phyloP scores from a whole-genome alignment of 768 basidiomycete species.

The Naganishia randhawae region DNA sequence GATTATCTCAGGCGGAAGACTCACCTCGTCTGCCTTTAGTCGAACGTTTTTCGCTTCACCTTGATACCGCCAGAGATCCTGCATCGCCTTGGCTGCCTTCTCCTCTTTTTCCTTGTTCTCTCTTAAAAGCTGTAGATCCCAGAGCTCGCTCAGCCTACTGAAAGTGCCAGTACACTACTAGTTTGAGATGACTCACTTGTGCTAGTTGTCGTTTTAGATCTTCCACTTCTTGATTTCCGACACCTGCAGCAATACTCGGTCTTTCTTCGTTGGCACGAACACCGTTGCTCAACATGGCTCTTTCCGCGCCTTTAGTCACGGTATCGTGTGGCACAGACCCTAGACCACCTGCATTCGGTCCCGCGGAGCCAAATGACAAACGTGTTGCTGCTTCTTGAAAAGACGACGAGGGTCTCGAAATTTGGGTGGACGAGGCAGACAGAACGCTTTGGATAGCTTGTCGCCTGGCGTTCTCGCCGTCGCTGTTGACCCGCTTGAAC shows the following conservation, averaged over 20 bases:
- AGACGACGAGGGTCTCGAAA: not conserved
- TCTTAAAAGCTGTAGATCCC: constrained; percentile 55
- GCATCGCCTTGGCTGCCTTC: constrained; percentile 56
- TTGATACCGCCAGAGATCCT: constrained; percentile 60
- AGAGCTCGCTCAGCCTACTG: not conserved
- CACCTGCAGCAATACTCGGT: constrained; percentile 64
- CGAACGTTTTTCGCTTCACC: constrained; percentile 69
- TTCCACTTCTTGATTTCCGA: constrained; percentile 60
- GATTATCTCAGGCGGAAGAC: constrained; percentile 15
- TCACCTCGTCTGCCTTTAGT: constrained; percentile 66
- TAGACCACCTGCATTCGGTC: not conserved
- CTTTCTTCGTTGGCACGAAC: constrained; percentile 40
- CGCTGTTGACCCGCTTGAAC: constrained; percentile 50
- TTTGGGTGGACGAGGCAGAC: not conserved
- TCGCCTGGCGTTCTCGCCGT: constrained; percentile 61
- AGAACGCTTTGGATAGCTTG: constrained; percentile 53
- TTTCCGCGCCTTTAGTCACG: not conserved
- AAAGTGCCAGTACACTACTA: not conserved
- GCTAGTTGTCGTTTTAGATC: constrained; percentile 56
- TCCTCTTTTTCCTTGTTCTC: constrained; percentile 56
- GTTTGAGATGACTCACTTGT: constrained; percentile 10
- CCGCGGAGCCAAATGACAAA: too few relatives aligned
- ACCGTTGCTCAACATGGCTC: not conserved
- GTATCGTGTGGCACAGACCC: not conserved
- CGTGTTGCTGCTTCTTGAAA: not conserved